phyloP scores from a whole-genome alignment of 352 stramenopile genomes.

The Aphanomyces euteiches region DNA sequence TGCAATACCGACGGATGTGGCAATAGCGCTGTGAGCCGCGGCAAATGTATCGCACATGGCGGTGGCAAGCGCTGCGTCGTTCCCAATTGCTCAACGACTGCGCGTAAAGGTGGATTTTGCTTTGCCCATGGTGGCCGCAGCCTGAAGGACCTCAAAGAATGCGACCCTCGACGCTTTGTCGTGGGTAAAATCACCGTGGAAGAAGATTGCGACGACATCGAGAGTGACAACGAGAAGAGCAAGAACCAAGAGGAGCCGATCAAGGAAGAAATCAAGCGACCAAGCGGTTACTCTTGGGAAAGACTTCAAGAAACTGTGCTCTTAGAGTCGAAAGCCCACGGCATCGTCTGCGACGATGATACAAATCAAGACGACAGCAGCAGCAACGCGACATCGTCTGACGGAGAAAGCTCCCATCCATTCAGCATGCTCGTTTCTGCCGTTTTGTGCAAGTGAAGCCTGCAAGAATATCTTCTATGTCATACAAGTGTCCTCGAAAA shows the following conservation, averaged over 20 bases:
- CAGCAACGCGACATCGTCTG: conserved; percentile 16
- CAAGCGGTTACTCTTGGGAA: conserved; percentile 71
- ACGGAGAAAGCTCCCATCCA: conserved; percentile 24
- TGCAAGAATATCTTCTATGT: not conserved
- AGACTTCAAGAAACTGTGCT: conserved; percentile 68
- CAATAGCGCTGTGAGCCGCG: conserved; percentile 78
- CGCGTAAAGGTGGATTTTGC: conserved; percentile 73
- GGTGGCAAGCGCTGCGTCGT: conserved; percentile 75
- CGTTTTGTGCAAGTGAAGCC: conserved; percentile 43
- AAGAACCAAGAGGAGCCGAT: conserved; percentile 19
- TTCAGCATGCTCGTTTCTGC: conserved; percentile 51
- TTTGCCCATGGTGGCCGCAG: conserved; percentile 71
- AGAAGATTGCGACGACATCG: conserved; percentile 26
- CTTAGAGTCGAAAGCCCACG: conserved; percentile 59
- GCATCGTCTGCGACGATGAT: conserved; percentile 46
- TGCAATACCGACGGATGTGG: conserved; percentile 57
- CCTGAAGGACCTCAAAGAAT: conserved; percentile 28
- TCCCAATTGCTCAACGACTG: conserved; percentile 70
- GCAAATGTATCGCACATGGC: conserved; percentile 80
- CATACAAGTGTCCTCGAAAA: not conserved
- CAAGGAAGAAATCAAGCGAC: conserved; percentile 20
- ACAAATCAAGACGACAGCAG: conserved; percentile 35
- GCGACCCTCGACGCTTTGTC: conserved; percentile 22
- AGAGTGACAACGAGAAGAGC: conserved; percentile 13
- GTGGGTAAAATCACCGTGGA: conserved; percentile 31